phyloP scores from a whole-genome alignment of 495 filamentous ascomycete genomes.

The Penicillium antarcticum region DNA sequence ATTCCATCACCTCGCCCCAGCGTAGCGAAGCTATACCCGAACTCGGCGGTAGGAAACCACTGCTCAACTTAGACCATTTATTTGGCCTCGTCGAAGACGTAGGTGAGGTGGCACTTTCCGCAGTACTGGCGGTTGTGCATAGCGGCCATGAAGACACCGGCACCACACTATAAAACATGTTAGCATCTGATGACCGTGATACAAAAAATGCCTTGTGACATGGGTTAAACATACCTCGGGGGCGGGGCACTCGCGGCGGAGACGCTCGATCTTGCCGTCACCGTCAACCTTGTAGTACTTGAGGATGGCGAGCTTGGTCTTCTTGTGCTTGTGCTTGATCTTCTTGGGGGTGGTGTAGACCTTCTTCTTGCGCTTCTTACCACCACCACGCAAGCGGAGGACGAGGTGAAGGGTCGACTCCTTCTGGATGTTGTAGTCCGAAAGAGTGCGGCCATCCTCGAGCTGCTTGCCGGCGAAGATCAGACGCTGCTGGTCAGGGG shows the following conservation, averaged over 20 bases:
- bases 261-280: conserved; percentile 99
- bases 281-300: conserved; percentile 99
- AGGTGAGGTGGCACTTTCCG: conserved; percentile 98
- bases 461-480: conserved; percentile 99
- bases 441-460: conserved; percentile 97
- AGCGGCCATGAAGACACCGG: conserved; percentile 99
- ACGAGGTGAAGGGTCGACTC: conserved; percentile 99
- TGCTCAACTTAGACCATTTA: conserved; percentile 36
- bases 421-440: conserved; percentile 99
- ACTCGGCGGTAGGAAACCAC: conserved; percentile 18
- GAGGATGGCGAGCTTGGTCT: conserved; percentile 98
- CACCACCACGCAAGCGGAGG: conserved; percentile 91
- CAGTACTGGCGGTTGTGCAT: conserved; percentile 99
- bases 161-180: conserved; percentile 71
- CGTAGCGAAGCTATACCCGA: conserved; percentile 17
- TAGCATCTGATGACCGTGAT: conserved; percentile 24
- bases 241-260: conserved; percentile 92
- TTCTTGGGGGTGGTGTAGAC: conserved; percentile 99
- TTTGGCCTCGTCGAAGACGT: conserved; percentile 92
- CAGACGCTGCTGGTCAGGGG: conserved; percentile 99
- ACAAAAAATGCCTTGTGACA: conserved; percentile 1
- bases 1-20: conserved; percentile 19
- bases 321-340: conserved; percentile 99
- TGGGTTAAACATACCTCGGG: conserved; percentile 65
- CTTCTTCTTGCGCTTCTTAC: conserved; percentile 99